phyloP scores from a whole-genome alignment of 305 asterid genomes.

The Fraxinus floribunda region DNA sequence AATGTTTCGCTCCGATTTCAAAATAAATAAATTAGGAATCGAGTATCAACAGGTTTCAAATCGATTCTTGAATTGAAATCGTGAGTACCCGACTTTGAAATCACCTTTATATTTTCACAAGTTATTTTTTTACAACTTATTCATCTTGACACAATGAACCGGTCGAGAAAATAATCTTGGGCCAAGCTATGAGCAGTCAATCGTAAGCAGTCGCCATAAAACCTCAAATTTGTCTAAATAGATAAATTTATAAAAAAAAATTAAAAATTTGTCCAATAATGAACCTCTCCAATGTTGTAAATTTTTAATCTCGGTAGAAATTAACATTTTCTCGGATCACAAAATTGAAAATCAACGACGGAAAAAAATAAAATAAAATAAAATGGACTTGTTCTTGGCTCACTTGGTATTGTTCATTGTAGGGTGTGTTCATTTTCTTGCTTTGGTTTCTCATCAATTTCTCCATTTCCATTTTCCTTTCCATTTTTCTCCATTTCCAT shows the following conservation, averaged over 20 bases:
- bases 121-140: too few species aligned
- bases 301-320: not conserved
- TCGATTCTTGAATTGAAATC: not conserved
- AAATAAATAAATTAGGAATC: too few species aligned
- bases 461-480: not conserved
- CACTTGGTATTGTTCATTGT: not conserved
- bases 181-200: constrained; percentile 44
- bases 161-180: too few species aligned
- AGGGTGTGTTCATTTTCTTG: constrained; percentile 4
- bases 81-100: not conserved
- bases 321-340: not conserved
- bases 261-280: not conserved
- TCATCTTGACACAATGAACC: not conserved
- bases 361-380: not conserved
- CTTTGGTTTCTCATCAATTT: not conserved
- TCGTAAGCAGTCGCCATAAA: constrained; percentile 40
- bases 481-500: not conserved
- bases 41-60: too few species aligned
- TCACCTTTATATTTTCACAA: not conserved
- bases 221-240: not conserved
- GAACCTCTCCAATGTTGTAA: not conserved
- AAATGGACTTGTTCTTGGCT: constrained; percentile 15
- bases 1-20: not conserved
- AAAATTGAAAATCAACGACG: too few species aligned
- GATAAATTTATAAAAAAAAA: too few species aligned